Evolutionary conservation across 2,329 filamentous ascomycete species (phyloP).

Genomic region (Aspergillus sp.): DNA sequence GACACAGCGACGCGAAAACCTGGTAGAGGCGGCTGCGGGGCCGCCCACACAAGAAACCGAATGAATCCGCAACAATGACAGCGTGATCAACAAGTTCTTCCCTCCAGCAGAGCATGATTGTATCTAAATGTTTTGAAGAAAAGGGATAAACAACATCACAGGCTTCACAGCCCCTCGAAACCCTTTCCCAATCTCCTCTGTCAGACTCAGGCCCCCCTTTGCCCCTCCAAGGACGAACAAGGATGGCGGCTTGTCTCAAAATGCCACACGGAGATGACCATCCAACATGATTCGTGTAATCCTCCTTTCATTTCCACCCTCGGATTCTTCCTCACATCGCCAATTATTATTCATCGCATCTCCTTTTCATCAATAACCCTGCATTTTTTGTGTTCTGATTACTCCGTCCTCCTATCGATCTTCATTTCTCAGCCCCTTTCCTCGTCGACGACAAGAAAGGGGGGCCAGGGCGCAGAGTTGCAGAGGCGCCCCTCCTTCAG

Average conservation of each 20-base stretch:
- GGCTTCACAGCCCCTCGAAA: slow-evolving; percentile 10
- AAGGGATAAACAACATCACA: slow-evolving; percentile 7
- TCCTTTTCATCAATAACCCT: slow-evolving; percentile 12
- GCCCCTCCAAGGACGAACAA: slow-evolving; percentile 26
- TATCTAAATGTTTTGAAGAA: not conserved
- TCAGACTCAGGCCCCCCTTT: slow-evolving; percentile 16
- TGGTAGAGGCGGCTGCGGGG: slow-evolving; percentile 18
- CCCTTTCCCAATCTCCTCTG: slow-evolving; percentile 7
- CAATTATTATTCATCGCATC: slow-evolving; percentile 7
- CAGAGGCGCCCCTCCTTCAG: not conserved
- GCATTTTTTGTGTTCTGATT: slow-evolving; percentile 4
- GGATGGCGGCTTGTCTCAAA: slow-evolving; percentile 16
- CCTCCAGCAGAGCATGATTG: too few species aligned
- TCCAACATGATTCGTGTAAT: slow-evolving; percentile 20
- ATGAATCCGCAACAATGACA: not conserved
- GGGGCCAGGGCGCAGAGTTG: not conserved
- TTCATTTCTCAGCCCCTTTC: slow-evolving; percentile 11
- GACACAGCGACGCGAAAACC: slow-evolving; percentile 22
- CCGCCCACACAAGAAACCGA: not conserved
- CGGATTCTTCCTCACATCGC: slow-evolving; percentile 14
- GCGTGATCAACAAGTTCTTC: not conserved
- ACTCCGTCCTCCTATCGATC: not conserved
- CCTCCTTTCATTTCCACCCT: slow-evolving; percentile 25
- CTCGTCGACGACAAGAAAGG: not conserved
- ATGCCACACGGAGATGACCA: slow-evolving; percentile 19